Evolutionary conservation across 306 rosid genomes (phyloP), one percentile per base, ranked within the genome.

Genomic region (Cicer arietinum): DNA sequence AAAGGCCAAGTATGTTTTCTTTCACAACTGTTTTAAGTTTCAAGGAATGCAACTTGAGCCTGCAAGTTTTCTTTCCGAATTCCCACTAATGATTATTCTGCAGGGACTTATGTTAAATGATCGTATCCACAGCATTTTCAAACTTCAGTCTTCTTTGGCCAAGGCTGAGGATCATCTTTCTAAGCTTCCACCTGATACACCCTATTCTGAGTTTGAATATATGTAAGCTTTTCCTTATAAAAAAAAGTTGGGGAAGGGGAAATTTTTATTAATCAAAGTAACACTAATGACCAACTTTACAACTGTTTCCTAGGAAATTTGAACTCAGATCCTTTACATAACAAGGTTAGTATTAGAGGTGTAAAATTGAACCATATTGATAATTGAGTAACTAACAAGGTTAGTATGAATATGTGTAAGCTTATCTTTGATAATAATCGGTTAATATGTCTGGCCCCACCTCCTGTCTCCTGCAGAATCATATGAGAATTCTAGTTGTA

Each of bases 31-130:
- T 71, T 53, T 20, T 16, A 65, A 65, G 52, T 50, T 56, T 77
- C 56, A 39, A 60, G 40, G 57, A 64, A 10, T 46, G 17, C 44
- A 39, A 67, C 64, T 67, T 20, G 46, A 17, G 20, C 69, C 56
- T 37, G 69, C 45, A 68, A 25, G 6, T 25, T 47, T 50, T 54
- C 40, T 47, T 6, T 44, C 37, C 14, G 20, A 48, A 65, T 20
- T 59, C 78, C 58, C 42, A 74, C 48, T 53, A 35, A 6, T 71
- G 58, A 67, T 84, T 54, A 69, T 85, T 77, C 65, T 80, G 48
- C 79, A 90, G 97, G 88, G 75, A 66, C 85, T 94, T 80, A 94
- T 94, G 98, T 77, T 91, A 71, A 94, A 91, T 51, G 90, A 91
- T 64, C 89, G 93, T 13, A 73, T 94, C 67, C 86, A 82, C 35